A percentile compares a stretch with the other conserved stretches of the same genome.
phyloP scores from a whole-genome alignment of 805 yeast species.

The Suhomyces pyralidae region DNA sequence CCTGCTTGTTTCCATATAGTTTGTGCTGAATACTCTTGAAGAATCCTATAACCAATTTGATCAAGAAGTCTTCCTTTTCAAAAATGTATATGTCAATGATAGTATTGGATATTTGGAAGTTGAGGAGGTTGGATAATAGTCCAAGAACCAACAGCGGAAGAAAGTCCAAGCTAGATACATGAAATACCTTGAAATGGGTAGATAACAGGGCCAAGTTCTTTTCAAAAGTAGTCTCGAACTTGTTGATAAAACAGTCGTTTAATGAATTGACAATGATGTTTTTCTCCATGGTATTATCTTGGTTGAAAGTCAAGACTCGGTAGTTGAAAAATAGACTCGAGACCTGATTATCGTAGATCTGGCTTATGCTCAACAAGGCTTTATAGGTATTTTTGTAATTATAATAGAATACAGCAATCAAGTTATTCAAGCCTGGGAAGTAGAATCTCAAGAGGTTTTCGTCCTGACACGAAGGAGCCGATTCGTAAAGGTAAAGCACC shows the following conservation, averaged over 20 bases:
- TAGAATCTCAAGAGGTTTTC: conserved; percentile 19
- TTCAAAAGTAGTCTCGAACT: conserved; percentile 48
- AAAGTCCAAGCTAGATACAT: conserved; percentile 41
- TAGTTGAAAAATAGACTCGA: conserved; percentile 12
- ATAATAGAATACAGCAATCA: conserved; percentile 43
- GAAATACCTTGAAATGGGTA: conserved; percentile 47
- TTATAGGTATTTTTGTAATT: conserved; percentile 28
- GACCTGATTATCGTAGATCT: conserved; percentile 34
- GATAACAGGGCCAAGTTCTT: conserved; percentile 42
- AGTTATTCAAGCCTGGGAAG: conserved; percentile 32
- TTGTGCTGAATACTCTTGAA: conserved; percentile 45
- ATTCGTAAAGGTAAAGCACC: conserved; percentile 15
- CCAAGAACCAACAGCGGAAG: conserved; percentile 41
- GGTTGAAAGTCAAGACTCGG: conserved; percentile 5
- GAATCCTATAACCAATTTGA: conserved; percentile 53
- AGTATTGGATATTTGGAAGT: conserved; percentile 46
- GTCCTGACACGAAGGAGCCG: conserved; percentile 2
- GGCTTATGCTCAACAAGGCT: conserved; percentile 40
- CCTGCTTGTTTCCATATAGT: conserved; percentile 49
- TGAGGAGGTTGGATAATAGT: conserved; percentile 45
- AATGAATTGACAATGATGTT: conserved; percentile 5
- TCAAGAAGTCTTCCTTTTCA: conserved; percentile 51
- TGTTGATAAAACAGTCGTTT: conserved; percentile 15
- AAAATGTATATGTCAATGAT: conserved; percentile 58
- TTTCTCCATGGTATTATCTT: not conserved